Evolutionary conservation across 306 rosid genomes (phyloP), one percentile per base, ranked within the genome.

Genomic region (Macrotyloma uniflorum): DNA sequence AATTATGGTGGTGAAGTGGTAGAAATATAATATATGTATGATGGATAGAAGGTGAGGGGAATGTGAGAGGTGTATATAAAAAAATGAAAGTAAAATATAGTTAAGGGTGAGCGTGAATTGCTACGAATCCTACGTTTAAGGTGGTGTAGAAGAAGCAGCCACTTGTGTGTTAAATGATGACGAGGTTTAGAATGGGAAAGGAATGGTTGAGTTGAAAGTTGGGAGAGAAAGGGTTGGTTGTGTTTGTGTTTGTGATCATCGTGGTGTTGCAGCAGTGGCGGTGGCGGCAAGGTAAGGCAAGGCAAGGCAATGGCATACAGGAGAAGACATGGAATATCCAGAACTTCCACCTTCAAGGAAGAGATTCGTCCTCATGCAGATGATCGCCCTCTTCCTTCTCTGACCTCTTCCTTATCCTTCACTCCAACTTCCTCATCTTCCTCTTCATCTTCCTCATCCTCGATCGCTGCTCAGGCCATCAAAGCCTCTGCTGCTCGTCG

Each of bases 381-480:
- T 0, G 8, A 16, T 49, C 73, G 16, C 5, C 51, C 64, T 35
- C 59, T 3, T 32, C 45, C 83, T 2, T 5, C 76, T 43, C 59
- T 84, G 8, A 16, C 77, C 22, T 20, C 83, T 42, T 83, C 83
- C 10, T 69, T 19, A 70, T 55, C 84, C 30, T 79, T 83, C 63
- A 72, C 87, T 0, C 61, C 82, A 32, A 49, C 90, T 0, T 78
- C 90, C 4, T 32, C 38, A n/a, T n/a, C n/a, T 0, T 36, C 88
- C 0, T 64, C 83, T 0, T 11, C 47, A 0, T 36, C 88, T 0
- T 68, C 83, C 12, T 49, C 89, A 0, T 70, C 87, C 1, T 87
- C 94, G 77, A 96, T 94, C 6, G 93, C 93, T 2, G 92, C 91
- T 74, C 96, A 89, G 80, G 98, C 97, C 28, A 89, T 94, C 58